Conservation (phyloP, 2,329 filamentous ascomycete genomes). For the Colletotrichum kahawae region DNA sequence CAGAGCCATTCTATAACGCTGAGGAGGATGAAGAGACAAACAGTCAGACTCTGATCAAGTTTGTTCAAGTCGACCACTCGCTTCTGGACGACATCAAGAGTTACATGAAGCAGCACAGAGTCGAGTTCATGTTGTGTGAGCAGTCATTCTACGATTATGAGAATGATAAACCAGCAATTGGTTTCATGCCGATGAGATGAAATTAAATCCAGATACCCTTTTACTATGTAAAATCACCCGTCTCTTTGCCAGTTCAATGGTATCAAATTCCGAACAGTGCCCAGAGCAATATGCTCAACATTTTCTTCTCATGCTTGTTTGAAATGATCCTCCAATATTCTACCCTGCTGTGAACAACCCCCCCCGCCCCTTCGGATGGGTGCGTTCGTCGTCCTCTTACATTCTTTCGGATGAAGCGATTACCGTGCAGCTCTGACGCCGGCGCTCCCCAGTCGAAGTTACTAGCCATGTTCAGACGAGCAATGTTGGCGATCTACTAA, state of each 20-base stretch:
- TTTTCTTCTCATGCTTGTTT: too few relatives aligned
- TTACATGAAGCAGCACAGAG: background rate
- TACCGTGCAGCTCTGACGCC: too few relatives aligned
- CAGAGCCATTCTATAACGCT: background rate
- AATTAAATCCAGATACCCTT: accelerated
- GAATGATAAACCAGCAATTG: background rate
- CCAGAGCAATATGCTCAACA: too few relatives aligned
- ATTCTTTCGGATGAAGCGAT: too few relatives aligned
- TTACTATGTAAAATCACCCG: accelerated
- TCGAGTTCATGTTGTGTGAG: background rate
- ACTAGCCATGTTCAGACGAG: too few relatives aligned
- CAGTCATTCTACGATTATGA: background rate
- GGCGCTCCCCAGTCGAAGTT: too few relatives aligned
- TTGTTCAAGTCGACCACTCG: background rate
- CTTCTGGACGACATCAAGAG: background rate
- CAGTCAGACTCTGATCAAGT: background rate
- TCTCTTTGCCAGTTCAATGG: accelerated
- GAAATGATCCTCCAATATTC: too few relatives aligned
- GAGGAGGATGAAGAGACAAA: background rate
- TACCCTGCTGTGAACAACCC: too few relatives aligned
- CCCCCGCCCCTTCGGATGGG: too few relatives aligned
- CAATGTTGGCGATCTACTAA: too few relatives aligned
- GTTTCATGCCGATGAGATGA: background rate
- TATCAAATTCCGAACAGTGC: background rate
- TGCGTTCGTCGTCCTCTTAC: too few relatives aligned